Conservation (phyloP, 192 early-diverging fungal species). For the Rhizoclosmatium globosum region DNA sequence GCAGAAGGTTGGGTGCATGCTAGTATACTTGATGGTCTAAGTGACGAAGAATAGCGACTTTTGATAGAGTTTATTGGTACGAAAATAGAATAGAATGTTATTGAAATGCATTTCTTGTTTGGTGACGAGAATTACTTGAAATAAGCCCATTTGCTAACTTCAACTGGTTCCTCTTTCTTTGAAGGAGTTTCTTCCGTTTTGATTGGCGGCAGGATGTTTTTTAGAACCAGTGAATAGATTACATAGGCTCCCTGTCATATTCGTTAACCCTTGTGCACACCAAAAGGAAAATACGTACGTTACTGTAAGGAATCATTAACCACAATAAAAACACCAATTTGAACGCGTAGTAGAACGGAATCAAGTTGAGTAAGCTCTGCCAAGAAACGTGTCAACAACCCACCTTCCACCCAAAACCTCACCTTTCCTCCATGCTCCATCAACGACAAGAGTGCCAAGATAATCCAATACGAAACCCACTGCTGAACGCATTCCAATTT, state of each 20-base stretch:
- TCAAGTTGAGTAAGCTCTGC: neutral
- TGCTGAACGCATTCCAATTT: slow-evolving; percentile 27
- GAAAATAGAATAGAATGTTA: too few relatives aligned
- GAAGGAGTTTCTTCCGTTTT: neutral
- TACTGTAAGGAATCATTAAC: slow-evolving; percentile 23
- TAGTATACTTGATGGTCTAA: too few relatives aligned
- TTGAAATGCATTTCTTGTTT: too few relatives aligned
- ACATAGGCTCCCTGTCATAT: neutral
- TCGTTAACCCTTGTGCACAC: too few relatives aligned
- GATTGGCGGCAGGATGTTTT: neutral
- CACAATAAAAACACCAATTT: slow-evolving; percentile 26
- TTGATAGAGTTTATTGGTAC: too few relatives aligned
- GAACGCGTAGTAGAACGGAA: slow-evolving; percentile 27
- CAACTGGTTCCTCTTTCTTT: neutral
- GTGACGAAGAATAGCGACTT: too few relatives aligned
- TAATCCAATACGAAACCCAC: slow-evolving; percentile 32
- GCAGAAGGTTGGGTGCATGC: too few relatives aligned
- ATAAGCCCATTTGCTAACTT: slow-evolving; percentile 2
- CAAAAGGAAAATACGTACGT: neutral
- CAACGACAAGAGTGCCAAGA: slow-evolving; percentile 4
- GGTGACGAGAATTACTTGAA: neutral
- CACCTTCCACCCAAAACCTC: neutral
- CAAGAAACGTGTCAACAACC: neutral
- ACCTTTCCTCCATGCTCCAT: slow-evolving; percentile 12
- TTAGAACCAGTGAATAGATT: neutral